phyloP scores from a whole-genome alignment of 2,329 filamentous ascomycete species.

The Trichophyton benhamiae region DNA sequence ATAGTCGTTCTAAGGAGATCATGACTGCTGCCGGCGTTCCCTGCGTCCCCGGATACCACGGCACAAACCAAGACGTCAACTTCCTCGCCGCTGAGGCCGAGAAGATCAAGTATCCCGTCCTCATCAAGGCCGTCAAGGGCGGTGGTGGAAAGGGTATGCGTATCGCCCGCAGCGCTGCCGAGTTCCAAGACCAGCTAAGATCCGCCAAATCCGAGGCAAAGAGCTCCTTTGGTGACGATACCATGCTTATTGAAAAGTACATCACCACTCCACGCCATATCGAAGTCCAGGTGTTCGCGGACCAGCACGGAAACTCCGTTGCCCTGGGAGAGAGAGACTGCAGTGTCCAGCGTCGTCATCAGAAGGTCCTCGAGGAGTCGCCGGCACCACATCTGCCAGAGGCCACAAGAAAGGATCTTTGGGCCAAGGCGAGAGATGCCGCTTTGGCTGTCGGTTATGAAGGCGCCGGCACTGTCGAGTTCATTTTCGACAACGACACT shows the following conservation, averaged over 20 bases:
- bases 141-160: slow-evolving; percentile 59
- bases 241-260: slow-evolving; percentile 57
- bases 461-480: slow-evolving; percentile 55
- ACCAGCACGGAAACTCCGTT: slow-evolving; percentile 52
- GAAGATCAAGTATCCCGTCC: slow-evolving; percentile 54
- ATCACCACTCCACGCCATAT: slow-evolving; percentile 55
- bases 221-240: slow-evolving; percentile 53
- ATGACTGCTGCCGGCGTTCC: slow-evolving; percentile 93
- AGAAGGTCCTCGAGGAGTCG: slow-evolving; percentile 56
- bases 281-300: slow-evolving; percentile 55
- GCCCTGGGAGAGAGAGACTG: slow-evolving; percentile 54
- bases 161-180: slow-evolving; percentile 45
- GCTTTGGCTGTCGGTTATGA: slow-evolving; percentile 53
- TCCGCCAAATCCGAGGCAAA: slow-evolving; percentile 52
- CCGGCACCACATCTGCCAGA: slow-evolving; percentile 51
- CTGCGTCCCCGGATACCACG: slow-evolving; percentile 93
- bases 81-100: slow-evolving; percentile 57
- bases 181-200: slow-evolving; percentile 49
- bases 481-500: slow-evolving; percentile 56
- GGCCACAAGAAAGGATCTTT: slow-evolving; percentile 49
- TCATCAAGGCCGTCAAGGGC: slow-evolving; percentile 55
- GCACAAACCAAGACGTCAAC: slow-evolving; percentile 58
- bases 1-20: slow-evolving; percentile 74
- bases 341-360: slow-evolving; percentile 53
- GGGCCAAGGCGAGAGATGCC: slow-evolving; percentile 52